Base-by-base conservation (phyloP, 441 rosid genomes). In the Croton laevigatus region DNA sequence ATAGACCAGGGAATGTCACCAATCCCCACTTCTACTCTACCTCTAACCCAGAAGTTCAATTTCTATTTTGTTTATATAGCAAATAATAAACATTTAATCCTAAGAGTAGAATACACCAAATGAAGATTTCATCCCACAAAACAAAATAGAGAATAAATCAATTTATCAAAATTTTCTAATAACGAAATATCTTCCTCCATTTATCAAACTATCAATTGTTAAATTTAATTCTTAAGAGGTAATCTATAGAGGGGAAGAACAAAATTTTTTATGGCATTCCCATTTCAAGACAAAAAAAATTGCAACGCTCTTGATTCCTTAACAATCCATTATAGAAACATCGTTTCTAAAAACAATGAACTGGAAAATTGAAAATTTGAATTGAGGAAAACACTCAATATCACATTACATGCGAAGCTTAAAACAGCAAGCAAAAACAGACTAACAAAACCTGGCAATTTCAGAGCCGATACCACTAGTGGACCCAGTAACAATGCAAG, bases 391-490 rank as follows among this genome's bases (percentile, higher is more conserved):
- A 40, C 44, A 40, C 10, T 40, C 44, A 40, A 40, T 40, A 40
- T 40, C 10, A 40, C 44, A 40, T 40, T 40, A 40, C 44, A 40
- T 40, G 44, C 8, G 44, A 59, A 37, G 2, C 14, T 8, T 17
- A 10, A 19, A 38, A 20, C 10, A 8, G 38, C 14, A 57, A 20
- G 62, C 5, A 13, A 16, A 46, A 10, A n/a, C 17, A 49, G 14
- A 58, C 6, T 40, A 16, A 54, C 0, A 59, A 27, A 59, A 88
- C 97, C 96, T 84, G 72, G 95, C 97, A 20, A 87, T 93, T 83
- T 92, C 92, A 36, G 79, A 83, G 82, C 97, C 99, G 80, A 95
- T 95, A 84, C 97, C 99, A 66, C 95, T 95, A 69, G 99, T 93
- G 76, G 96, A 91, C 65, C 98, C 98, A 58, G 98, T 95, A 72